A percentile compares a stretch with the other conserved stretches of the same genome.
Conservation (phyloP, 306 rosid genomes). For the Mimosa bimucronata region DNA sequence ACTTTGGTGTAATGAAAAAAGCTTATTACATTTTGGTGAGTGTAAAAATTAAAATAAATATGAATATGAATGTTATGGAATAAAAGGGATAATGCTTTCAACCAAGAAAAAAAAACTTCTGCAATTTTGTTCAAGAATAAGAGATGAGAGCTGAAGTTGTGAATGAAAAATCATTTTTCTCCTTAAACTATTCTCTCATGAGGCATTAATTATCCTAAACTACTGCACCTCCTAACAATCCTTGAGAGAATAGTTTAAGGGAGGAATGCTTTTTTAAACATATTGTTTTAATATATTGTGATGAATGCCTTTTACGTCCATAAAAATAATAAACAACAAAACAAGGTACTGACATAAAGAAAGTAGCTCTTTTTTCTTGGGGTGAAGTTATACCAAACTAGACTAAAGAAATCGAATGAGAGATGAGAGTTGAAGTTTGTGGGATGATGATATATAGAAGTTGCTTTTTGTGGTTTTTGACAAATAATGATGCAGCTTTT, state of each 20-base stretch:
- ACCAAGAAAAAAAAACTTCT: too few relatives aligned
- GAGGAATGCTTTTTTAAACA: not conserved
- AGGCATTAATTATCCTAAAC: not conserved
- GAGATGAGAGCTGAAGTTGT: not conserved
- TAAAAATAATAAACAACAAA: not conserved
- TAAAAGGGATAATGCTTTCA: not conserved
- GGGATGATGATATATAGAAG: not conserved
- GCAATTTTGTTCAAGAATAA: not conserved
- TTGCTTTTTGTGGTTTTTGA: conserved; percentile 35
- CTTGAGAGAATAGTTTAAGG: not conserved
- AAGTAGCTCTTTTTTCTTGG: not conserved
- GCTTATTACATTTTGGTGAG: not conserved
- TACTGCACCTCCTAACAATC: too few relatives aligned
- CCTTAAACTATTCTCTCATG: not conserved
- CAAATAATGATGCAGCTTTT: conserved; percentile 35
- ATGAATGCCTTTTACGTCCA: not conserved
- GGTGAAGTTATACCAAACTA: not conserved
- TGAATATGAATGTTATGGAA: not conserved
- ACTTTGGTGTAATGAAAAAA: not conserved
- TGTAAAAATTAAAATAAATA: not conserved
- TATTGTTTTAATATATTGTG: too few relatives aligned
- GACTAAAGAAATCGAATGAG: not conserved
- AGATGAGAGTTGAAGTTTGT: conserved; percentile 35
- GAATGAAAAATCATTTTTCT: too few relatives aligned
- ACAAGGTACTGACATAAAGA: not conserved